Percentiles rank a stretch among this genome's conserved stretches.
phyloP scores from a whole-genome alignment of 495 filamentous ascomycete genomes.

The Annulohypoxylon nitens region DNA sequence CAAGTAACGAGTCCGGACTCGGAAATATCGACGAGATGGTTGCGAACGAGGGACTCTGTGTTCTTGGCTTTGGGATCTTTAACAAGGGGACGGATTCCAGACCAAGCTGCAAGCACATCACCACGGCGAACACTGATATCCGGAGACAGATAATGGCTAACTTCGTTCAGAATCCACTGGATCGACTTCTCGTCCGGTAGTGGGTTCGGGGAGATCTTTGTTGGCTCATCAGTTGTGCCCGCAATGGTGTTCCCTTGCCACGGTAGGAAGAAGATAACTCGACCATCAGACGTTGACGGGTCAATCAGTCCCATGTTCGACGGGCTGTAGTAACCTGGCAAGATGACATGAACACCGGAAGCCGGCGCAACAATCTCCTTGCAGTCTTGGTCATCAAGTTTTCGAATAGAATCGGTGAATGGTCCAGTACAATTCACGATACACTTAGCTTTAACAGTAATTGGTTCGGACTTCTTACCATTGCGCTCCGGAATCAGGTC shows the following conservation, averaged over 20 bases:
- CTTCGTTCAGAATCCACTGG: constrained; percentile 94
- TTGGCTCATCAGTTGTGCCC: constrained; percentile 92
- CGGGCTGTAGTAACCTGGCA: constrained; percentile 95
- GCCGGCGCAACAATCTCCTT: constrained; percentile 93
- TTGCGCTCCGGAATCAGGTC: constrained; percentile 75
- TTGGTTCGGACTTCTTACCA: constrained; percentile 65
- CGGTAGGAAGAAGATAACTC: constrained; percentile 98
- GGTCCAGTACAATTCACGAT: constrained; percentile 98
- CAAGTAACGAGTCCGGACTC: constrained; percentile 89
- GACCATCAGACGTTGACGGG: constrained; percentile 91
- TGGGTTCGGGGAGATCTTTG: constrained; percentile 83
- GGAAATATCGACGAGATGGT: constrained; percentile 91
- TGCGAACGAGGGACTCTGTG: constrained; percentile 94
- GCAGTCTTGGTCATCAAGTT: constrained; percentile 80
- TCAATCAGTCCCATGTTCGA: constrained; percentile 97
- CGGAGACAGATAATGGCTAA: constrained; percentile 88
- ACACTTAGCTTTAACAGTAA: constrained; percentile 86
- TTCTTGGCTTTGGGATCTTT: constrained; percentile 94
- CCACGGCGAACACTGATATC: constrained; percentile 94
- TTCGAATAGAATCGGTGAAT: constrained; percentile 92
- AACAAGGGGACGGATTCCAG: constrained; percentile 92
- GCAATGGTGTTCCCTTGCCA: constrained; percentile 99
- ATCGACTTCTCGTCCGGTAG: constrained; percentile 93
- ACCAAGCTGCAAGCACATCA: constrained; percentile 96
- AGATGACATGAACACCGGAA: constrained; percentile 93